phyloP scores from a whole-genome alignment of 2,329 filamentous ascomycete species.

The Rutstroemia sp. region DNA sequence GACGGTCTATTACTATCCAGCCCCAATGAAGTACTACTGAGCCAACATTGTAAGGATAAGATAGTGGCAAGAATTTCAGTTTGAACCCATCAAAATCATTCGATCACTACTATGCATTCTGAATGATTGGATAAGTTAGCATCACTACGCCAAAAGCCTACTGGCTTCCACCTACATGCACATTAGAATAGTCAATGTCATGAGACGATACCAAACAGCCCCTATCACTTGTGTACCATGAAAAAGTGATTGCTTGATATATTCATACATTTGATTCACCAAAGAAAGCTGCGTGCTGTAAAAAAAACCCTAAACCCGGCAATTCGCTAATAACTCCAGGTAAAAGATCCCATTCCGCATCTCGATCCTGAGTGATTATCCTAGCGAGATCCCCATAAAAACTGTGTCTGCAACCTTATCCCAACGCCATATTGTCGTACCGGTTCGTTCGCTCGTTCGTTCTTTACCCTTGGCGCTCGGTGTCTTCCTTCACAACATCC shows the following conservation, averaged over 20 bases:
- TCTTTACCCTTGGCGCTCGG: conserved; percentile 3
- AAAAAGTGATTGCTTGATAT: not conserved
- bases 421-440: not conserved
- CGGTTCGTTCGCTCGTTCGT: not conserved
- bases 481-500: conserved; percentile 19
- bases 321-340: not conserved
- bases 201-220: not conserved
- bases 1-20: no score
- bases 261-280: not conserved
- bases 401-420: not conserved
- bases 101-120: no score
- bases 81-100: no score
- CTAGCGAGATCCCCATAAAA: not conserved
- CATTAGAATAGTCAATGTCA: no score
- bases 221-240: not conserved
- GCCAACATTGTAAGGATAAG: no score
- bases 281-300: not conserved
- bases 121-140: no score
- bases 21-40: no score
- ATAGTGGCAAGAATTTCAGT: no score
- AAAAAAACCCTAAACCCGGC: not conserved
- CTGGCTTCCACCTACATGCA: no score
- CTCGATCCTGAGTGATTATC: not conserved
- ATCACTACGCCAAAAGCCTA: no score
- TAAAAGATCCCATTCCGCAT: not conserved